Evolutionary conservation across 768 basidiomycete species (phyloP).

Genomic region (Leccinum disarticulatum): DNA sequence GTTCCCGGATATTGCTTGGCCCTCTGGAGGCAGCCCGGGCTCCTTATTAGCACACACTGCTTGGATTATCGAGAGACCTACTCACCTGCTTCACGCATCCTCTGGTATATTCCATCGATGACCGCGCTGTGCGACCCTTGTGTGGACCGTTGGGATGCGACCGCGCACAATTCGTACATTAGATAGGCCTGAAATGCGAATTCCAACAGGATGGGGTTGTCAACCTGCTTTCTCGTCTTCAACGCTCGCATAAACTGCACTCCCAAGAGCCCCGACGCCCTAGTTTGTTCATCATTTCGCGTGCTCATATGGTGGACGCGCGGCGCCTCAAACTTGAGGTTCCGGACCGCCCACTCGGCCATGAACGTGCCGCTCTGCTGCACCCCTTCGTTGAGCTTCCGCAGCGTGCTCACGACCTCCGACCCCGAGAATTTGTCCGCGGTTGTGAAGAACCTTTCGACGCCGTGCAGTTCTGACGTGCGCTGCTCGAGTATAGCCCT

Average conservation of each 20-base stretch:
- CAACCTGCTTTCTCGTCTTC: constrained; percentile 19
- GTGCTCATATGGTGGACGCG: constrained; percentile 6
- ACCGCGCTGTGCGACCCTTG: constrained; percentile 18
- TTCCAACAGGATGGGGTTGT: constrained; percentile 32
- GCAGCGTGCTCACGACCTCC: constrained; percentile 44
- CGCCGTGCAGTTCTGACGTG: constrained; percentile 41
- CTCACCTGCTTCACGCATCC: constrained; percentile 36
- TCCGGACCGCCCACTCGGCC: constrained; percentile 43
- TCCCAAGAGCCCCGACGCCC: constrained; percentile 13
- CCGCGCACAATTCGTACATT: constrained; percentile 15
- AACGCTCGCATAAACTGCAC: constrained; percentile 17
- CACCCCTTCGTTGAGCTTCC: constrained; percentile 46
- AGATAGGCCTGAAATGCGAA: constrained; percentile 32
- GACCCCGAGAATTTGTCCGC: constrained; percentile 42
- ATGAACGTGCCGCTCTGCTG: constrained; percentile 45
- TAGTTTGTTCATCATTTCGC: constrained; percentile 8
- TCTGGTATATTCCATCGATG: constrained; percentile 29
- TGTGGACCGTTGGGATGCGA: constrained; percentile 20
- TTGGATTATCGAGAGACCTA: neutral
- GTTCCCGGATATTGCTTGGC: constrained; percentile 41
- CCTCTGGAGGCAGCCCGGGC: constrained; percentile 28
- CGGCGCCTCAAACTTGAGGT: constrained; percentile 27
- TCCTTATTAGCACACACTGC: neutral
- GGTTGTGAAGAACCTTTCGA: constrained; percentile 42
- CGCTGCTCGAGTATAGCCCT: constrained; percentile 36